Percentiles rank a stretch among this genome's conserved stretches.
Evolutionary conservation across 129 eudicot species (phyloP).

Genomic region (sunflower (Helianthus annuus)): HanXRQr2.0-SUNRISE NC_035440.2:164745355-164745854

Average conservation of each 20-base stretch:
- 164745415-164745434: conserved; percentile 30
- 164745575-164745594: conserved; percentile 68
- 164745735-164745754: conserved; percentile 71
- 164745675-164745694: conserved; percentile 37
- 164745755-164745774: conserved; percentile 49
- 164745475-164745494: neutral
- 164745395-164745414: conserved; percentile 37
- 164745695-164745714: conserved; percentile 1
- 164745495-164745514: neutral
- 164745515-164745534: neutral
- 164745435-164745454: conserved; percentile 48
- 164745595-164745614: conserved; percentile 59
- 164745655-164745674: neutral
- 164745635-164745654: neutral
- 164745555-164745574: conserved; percentile 42
- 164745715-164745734: conserved; percentile 26
- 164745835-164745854: conserved; percentile 50
- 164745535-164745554: conserved; percentile 8
- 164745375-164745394: conserved; percentile 36
- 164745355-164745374: conserved; percentile 39
- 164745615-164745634: conserved; percentile 49
- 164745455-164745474: conserved; percentile 12
- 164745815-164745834: conserved; percentile 51
- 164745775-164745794: conserved; percentile 61
- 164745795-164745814: conserved; percentile 38